Conservation (phyloP, 116 monocot species). For the Posidonia oceanica region DNA sequence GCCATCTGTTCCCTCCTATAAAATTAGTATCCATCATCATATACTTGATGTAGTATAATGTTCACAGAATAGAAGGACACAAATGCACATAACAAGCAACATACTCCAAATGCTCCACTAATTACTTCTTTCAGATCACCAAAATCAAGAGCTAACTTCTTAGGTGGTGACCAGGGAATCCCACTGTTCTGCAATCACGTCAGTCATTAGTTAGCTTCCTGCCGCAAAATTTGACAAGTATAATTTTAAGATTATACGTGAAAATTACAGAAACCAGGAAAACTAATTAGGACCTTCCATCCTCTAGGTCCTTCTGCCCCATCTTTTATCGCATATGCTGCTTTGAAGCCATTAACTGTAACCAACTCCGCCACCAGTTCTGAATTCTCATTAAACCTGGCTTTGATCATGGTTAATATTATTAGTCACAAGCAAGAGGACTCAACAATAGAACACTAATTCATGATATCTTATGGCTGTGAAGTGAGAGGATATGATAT, state of each 20-base stretch:
- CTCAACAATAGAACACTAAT: not conserved
- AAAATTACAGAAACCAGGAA: not conserved
- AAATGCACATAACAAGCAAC: conserved; percentile 4
- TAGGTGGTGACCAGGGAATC: conserved; percentile 74
- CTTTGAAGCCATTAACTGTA: conserved; percentile 85
- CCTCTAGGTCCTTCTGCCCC: conserved; percentile 90
- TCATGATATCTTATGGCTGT: too few relatives aligned
- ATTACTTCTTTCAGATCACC: conserved; percentile 46
- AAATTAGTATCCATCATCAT: not conserved
- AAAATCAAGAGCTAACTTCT: conserved; percentile 58
- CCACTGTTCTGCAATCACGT: conserved; percentile 60
- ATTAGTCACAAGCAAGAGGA: not conserved
- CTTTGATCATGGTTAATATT: conserved; percentile 1
- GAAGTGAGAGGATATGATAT: not conserved
- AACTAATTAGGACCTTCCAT: conserved; percentile 48
- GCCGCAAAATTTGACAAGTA: not conserved
- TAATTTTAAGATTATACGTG: not conserved
- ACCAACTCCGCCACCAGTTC: conserved; percentile 86
- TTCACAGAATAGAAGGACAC: not conserved
- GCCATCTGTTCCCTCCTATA: conserved; percentile 59
- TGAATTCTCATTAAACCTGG: conserved; percentile 94
- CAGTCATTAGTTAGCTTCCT: not conserved
- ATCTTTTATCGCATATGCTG: conserved; percentile 90
- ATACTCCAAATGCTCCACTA: conserved; percentile 50
- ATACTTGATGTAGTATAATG: not conserved